Percentiles rank a stretch among this genome's conserved stretches.
Conservation (phyloP, 2,329 filamentous ascomycete species). For the Penicillium sp. region DNA sequence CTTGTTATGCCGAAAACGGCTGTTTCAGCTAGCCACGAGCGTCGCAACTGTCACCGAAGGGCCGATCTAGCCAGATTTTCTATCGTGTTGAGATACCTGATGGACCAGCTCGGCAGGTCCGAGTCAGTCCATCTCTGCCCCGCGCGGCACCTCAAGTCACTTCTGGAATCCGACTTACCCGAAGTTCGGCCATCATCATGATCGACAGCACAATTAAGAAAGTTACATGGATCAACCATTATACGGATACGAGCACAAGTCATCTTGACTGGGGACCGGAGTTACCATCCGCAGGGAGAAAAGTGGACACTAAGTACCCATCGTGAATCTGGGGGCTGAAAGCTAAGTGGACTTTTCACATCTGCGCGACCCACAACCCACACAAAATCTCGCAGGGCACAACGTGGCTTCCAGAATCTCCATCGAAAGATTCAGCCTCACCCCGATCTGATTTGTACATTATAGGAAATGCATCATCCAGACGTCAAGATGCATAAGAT, state of each 20-base stretch:
- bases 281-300: background rate
- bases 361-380: slow-evolving; percentile 7
- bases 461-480: slow-evolving; percentile 2
- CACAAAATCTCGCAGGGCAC: slow-evolving; percentile 10
- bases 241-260: background rate
- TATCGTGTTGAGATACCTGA: background rate
- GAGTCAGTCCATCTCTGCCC: slow-evolving; percentile 7
- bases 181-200: slow-evolving; percentile 1
- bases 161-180: slow-evolving; percentile 1
- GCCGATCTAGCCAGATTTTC: background rate
- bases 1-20: background rate
- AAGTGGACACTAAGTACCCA: slow-evolving; percentile 1
- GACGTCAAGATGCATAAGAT: slow-evolving; percentile 5
- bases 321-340: slow-evolving; percentile 26
- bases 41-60: background rate
- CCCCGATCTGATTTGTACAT: background rate
- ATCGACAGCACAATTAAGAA: background rate
- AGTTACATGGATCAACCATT: background rate
- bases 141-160: slow-evolving; percentile 5
- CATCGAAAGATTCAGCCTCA: slow-evolving; percentile 17
- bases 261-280: background rate
- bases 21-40: background rate
- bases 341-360: slow-evolving; percentile 15
- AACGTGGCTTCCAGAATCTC: slow-evolving; percentile 33
- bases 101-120: background rate